Conservation (phyloP, 2,329 filamentous ascomycete species). For the Fusarium albosuccineum region DNA sequence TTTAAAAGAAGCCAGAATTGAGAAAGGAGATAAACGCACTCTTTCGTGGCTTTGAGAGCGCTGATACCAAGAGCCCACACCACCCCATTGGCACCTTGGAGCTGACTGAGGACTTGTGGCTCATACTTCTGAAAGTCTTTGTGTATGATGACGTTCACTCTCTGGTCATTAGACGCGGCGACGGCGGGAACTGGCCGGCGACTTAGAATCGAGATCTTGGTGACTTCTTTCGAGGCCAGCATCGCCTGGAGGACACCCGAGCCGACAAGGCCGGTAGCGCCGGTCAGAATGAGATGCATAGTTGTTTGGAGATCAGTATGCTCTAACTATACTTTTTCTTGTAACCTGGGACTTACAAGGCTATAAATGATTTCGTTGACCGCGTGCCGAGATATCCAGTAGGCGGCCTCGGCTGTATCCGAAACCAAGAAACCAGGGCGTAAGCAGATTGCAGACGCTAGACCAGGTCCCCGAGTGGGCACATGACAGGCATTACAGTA, state of each 20-base stretch:
- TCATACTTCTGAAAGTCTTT: neutral
- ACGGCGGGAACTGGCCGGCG: neutral
- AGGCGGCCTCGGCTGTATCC: no score
- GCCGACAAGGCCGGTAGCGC: slow-evolving; percentile 5
- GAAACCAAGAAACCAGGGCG: no score
- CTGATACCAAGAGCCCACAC: neutral
- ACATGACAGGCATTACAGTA: no score
- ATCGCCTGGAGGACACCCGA: slow-evolving; percentile 1
- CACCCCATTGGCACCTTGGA: neutral
- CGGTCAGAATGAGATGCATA: slow-evolving; percentile 9
- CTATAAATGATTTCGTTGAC: no score
- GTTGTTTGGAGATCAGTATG: no score
- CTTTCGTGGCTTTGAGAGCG: neutral
- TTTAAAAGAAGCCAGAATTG: neutral
- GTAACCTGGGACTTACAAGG: no score
- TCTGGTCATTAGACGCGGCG: neutral
- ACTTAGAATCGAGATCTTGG: neutral
- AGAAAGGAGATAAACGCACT: neutral
- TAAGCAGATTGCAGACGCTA: no score
- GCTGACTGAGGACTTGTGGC: neutral
- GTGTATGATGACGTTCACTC: neutral
- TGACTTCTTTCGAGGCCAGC: slow-evolving; percentile 5
- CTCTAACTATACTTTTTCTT: no score
- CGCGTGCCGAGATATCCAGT: no score
- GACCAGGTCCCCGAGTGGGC: no score